These are phyloP conservation scores for Aspergillus piperis DNA, from an alignment of 2,329 filamentous ascomycete genomes.

Conservation along the genomic window DNA sequence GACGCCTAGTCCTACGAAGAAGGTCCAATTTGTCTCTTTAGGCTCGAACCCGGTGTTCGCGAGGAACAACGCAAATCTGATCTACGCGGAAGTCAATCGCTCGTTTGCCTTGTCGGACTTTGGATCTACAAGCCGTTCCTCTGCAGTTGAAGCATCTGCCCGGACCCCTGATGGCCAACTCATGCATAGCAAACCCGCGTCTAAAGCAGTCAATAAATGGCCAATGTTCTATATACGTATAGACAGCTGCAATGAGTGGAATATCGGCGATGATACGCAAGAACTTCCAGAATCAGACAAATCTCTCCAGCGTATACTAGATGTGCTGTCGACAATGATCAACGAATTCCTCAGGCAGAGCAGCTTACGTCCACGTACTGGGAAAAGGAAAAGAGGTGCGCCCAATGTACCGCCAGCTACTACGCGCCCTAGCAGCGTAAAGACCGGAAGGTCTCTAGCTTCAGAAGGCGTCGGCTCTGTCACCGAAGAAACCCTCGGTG, in stretches of 20 bases:
- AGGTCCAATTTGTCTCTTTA: slow-evolving; percentile 78
- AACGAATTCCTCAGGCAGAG: slow-evolving; percentile 74
- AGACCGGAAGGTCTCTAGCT: not conserved
- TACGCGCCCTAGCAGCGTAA: not conserved
- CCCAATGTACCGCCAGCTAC: slow-evolving; percentile 7
- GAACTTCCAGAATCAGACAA: slow-evolving; percentile 39
- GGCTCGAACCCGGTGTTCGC: slow-evolving; percentile 67
- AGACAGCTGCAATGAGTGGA: slow-evolving; percentile 48
- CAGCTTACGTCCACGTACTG: slow-evolving; percentile 61
- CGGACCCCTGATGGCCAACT: slow-evolving; percentile 34
- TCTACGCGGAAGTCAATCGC: slow-evolving; percentile 78
- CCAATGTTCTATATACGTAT: slow-evolving; percentile 87
- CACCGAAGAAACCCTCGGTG: slow-evolving; percentile 29
- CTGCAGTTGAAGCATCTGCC: not conserved
- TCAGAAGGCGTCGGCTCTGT: not conserved
- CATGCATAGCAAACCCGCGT: slow-evolving; percentile 53
- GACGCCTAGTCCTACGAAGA: slow-evolving; percentile 68
- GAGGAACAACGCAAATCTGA: slow-evolving; percentile 59
- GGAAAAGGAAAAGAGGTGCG: slow-evolving; percentile 21
- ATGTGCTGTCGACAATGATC: slow-evolving; percentile 68
- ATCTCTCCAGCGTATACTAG: slow-evolving; percentile 58
- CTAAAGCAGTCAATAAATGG: slow-evolving; percentile 75
- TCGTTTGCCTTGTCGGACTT: slow-evolving; percentile 78
- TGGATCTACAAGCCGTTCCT: slow-evolving; percentile 55
- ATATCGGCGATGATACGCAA: slow-evolving; percentile 41